Base-by-base conservation (phyloP, 306 rosid species). In the Mimosa pudica region DNA sequence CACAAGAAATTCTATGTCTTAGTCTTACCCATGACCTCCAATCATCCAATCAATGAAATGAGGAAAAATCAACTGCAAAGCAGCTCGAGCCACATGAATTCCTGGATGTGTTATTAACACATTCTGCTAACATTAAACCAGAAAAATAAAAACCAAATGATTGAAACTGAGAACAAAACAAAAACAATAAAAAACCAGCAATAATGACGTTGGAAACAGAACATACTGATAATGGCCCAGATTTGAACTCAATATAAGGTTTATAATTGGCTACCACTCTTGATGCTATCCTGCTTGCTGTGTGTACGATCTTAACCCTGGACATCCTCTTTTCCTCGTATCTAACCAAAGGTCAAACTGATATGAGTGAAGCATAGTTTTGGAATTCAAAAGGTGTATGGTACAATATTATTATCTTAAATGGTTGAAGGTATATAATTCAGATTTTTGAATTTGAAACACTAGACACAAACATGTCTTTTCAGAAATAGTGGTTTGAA, bases 241-340 rank as follows among this genome's bases (percentile, higher is more conserved):
- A 38, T 24, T 80, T 32, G 44, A 86, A n/a, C 16, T 83, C 76
- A 73, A 86, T 62, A 17, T 80, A 69, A 69, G 89, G 89, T 69
- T 18, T 45, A 61, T 83, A 86, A 68, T 80, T 69, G 64, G 79
- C 81, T 52, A 80, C 51, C 89, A 86, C 55, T 52, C 77, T 62
- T 73, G 85, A 83, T 61, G 86, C 86, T 83, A 86, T 83, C 75
- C 89, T 17, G 83, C 79, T 86, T 76, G 79, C 85, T 80, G 85
- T 70, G 18, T 86, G 86, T 6, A 83, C 35, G 16, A 80, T 82
- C 41, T 13, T 73, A 17, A 86, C 82, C 52, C 89, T 17, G 45
- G 81, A 60, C n/a, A 77, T 45, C 65, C 89, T 86, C 78, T 83
- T 83, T 79, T 73, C 80, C 81, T 86, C 89, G 3, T 86, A 86